Evolutionary conservation across 441 rosid species (phyloP), one percentile per base, ranked within the genome.

Genomic region (Breynia disticha): DNA sequence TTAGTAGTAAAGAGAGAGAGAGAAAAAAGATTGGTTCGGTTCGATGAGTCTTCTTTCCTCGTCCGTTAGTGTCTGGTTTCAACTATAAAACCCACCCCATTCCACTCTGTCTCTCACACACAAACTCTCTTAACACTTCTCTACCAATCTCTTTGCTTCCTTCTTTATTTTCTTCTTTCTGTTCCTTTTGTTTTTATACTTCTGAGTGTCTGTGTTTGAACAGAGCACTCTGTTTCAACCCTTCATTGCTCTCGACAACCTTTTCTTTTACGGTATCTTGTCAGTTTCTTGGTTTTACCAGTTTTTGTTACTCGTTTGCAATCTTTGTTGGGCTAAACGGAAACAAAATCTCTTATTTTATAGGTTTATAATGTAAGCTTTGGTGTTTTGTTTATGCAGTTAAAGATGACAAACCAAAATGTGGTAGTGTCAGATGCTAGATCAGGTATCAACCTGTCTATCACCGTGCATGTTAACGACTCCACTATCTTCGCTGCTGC

Each of bases 401-500:
- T 64, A 47, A 63, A 56, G 59, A 90, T 78, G 80, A 76, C 82
- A n/a, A 64, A 75, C 70, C 82, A 83, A 63, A 90, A 90, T 84
- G 91, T 74, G 43, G 76, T 77, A 46, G 71, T 78, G 52, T 21
- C 80, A 22, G 90, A 81, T 21, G 52, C 74, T 5, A 77, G 61
- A 19, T 65, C 84, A 1, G 72, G 76, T 28, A 57, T 81, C 64
- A 67, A 73, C 68, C 37, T 73, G 66, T 47, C 74, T 50, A 42
- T 72, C 55, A 45, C 77, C 1, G 65, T 66, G 54, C 62, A 67
- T 9, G 80, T 64, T 1, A 19, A 86, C 1, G 72, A 69, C 60
- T 64, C 82, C 1, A 48, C 82, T 0, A 63, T 79, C 5, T 79
- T 77, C 60, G 14, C 85, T 11, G 64, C 78, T 8, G 62, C 77